Evolutionary conservation across 768 basidiomycete species (phyloP).

Genomic region (Lyophyllum shimeji): DNA sequence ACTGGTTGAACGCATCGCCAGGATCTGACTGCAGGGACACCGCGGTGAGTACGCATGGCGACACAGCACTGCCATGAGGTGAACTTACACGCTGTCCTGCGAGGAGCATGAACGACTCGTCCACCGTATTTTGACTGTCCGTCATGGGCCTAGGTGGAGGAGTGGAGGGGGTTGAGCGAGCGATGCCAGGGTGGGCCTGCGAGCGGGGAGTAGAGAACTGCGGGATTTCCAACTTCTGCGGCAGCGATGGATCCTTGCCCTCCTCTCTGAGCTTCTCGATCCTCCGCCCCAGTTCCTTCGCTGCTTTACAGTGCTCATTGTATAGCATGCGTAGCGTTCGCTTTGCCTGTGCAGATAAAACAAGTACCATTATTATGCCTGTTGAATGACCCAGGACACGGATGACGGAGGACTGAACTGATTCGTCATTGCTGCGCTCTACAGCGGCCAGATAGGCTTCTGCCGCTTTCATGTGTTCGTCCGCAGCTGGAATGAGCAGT

Average conservation of each 20-base stretch:
- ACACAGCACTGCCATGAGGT: slow-evolving; percentile 7
- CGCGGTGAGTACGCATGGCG: slow-evolving; percentile 6
- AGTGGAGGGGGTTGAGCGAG: slow-evolving; percentile 46
- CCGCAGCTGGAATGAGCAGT: slow-evolving; percentile 67
- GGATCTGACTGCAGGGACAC: slow-evolving; percentile 60
- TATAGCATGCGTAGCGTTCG: slow-evolving; percentile 74
- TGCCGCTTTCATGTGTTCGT: slow-evolving; percentile 76
- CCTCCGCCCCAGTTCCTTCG: slow-evolving; percentile 68
- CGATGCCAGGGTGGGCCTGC: slow-evolving; percentile 27
- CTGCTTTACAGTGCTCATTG: slow-evolving; percentile 71
- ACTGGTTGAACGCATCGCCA: slow-evolving; percentile 84
- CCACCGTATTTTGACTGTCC: slow-evolving; percentile 65
- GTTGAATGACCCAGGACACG: background rate
- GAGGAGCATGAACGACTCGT: slow-evolving; percentile 88
- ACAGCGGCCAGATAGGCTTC: slow-evolving; percentile 73
- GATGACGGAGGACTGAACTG: slow-evolving; percentile 43
- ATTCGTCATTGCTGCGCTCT: slow-evolving; percentile 71
- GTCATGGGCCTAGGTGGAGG: slow-evolving; percentile 46
- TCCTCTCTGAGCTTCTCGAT: slow-evolving; percentile 73
- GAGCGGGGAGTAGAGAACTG: slow-evolving; percentile 26
- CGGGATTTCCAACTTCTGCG: slow-evolving; percentile 52
- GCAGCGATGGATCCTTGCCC: slow-evolving; percentile 72
- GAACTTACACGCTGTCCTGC: slow-evolving; percentile 70
- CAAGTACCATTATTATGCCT: background rate
- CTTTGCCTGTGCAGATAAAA: slow-evolving; percentile 54